phyloP scores from a whole-genome alignment of 305 asterid genomes.

The Petunia hybrid region DNA sequence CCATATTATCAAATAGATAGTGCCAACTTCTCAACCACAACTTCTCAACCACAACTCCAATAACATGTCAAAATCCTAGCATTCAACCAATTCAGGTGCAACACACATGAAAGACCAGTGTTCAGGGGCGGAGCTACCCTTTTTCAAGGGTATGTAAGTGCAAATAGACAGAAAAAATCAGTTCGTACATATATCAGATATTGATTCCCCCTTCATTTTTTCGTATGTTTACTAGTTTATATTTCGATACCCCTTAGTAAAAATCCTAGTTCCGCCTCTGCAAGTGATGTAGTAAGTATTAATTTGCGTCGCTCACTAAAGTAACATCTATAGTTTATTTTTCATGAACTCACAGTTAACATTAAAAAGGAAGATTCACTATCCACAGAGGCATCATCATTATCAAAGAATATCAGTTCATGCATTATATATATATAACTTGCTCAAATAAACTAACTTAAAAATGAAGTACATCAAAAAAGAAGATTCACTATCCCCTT shows the following conservation, averaged over 20 bases:
- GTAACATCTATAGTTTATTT: background rate
- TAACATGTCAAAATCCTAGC: background rate
- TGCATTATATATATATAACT: background rate
- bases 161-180: too few relatives aligned
- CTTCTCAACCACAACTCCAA: background rate
- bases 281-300: background rate
- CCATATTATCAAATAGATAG: background rate
- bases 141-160: too few relatives aligned
- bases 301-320: background rate
- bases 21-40: conserved; percentile 13
- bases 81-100: background rate
- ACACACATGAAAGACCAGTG: background rate
- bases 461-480: too few relatives aligned
- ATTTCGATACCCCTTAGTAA: too few relatives aligned
- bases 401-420: background rate
- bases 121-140: too few relatives aligned
- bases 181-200: too few relatives aligned
- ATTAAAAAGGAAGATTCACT: background rate
- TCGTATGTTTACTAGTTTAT: too few relatives aligned
- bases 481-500: too few relatives aligned
- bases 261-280: too few relatives aligned
- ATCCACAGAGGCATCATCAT: background rate
- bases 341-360: background rate
- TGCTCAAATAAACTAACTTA: background rate
- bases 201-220: too few relatives aligned